phyloP scores from a whole-genome alignment of 2,329 filamentous ascomycete species.

The Pseudopithomyces chartarum region DNA sequence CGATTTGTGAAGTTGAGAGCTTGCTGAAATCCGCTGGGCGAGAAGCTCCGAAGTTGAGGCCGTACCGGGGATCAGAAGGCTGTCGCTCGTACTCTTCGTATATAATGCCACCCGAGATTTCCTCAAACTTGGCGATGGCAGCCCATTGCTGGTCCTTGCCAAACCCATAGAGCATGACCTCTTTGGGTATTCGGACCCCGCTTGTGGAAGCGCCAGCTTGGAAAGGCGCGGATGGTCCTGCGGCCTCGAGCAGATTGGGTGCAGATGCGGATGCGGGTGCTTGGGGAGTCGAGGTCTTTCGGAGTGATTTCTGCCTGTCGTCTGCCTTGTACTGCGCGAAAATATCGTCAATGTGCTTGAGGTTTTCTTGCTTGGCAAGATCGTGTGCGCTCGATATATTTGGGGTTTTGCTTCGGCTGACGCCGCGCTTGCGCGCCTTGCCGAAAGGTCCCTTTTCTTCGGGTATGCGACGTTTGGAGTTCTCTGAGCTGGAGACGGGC shows the following conservation, averaged over 20 bases:
- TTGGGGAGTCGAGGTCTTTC: conserved; percentile 21
- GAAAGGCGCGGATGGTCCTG: conserved; percentile 33
- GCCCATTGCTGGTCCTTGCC: conserved; percentile 73
- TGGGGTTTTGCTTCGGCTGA: conserved; percentile 60
- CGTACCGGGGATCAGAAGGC: conserved; percentile 76
- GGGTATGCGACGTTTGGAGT: conserved; percentile 57
- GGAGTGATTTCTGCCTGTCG: conserved; percentile 33
- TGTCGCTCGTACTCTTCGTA: conserved; percentile 92
- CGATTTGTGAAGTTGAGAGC: conserved; percentile 73
- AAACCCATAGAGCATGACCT: conserved; percentile 87
- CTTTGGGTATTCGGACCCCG: conserved; percentile 65
- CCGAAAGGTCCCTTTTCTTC: conserved; percentile 69
- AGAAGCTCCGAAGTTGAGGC: conserved; percentile 72
- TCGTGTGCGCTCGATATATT: conserved; percentile 65
- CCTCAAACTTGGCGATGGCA: conserved; percentile 86
- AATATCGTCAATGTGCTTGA: conserved; percentile 53
- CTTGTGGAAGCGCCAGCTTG: conserved; percentile 38
- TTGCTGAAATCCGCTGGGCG: conserved; percentile 67
- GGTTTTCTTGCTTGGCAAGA: conserved; percentile 50
- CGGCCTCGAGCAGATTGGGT: conserved; percentile 37
- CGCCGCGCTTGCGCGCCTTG: conserved; percentile 52
- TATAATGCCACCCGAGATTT: conserved; percentile 76
- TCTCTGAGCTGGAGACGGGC: conserved; percentile 34
- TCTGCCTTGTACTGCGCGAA: conserved; percentile 45
- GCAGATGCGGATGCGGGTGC: conserved; percentile 39